Conservation (phyloP, 805 yeast species). For the Candida qinlingensis region DNA sequence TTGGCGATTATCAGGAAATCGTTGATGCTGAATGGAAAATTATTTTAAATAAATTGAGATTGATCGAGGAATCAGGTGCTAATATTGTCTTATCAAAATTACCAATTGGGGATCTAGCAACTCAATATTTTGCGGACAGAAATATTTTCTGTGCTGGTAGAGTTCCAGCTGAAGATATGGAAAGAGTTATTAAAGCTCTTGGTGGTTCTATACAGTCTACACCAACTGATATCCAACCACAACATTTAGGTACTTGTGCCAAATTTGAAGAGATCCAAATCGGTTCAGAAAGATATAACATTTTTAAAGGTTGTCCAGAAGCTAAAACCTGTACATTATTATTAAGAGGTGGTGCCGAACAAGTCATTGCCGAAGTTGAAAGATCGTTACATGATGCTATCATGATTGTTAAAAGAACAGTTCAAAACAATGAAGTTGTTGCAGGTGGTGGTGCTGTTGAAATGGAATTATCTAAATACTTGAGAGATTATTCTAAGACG, state of each 20-base stretch:
- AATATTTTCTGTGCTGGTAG: constrained; percentile 97
- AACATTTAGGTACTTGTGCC: constrained; percentile 81
- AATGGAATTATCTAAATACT: constrained; percentile 88
- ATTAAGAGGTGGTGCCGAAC: constrained; percentile 97
- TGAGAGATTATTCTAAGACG: constrained; percentile 80
- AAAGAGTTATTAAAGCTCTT: constrained; percentile 86
- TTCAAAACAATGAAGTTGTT: constrained; percentile 79
- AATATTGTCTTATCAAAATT: constrained; percentile 87
- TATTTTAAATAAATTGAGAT: constrained; percentile 78
- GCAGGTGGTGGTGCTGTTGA: constrained; percentile 99
- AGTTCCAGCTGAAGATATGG: constrained; percentile 83
- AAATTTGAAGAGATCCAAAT: constrained; percentile 89
- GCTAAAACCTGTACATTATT: constrained; percentile 91
- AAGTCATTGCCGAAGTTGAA: constrained; percentile 96
- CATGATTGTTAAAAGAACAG: constrained; percentile 95
- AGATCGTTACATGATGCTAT: constrained; percentile 97
- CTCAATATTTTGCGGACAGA: constrained; percentile 96
- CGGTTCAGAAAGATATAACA: constrained; percentile 91
- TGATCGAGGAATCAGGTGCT: constrained; percentile 81
- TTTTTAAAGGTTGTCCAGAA: constrained; percentile 88
- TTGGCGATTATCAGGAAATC: constrained; percentile 87
- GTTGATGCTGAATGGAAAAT: constrained; percentile 99
- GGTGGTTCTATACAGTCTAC: constrained; percentile 88
- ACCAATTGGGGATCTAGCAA: constrained; percentile 98
- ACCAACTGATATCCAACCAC: constrained; percentile 59